Conservation (phyloP, 768 basidiomycete genomes). For the Hygrophoropsis aurantiaca region DNA sequence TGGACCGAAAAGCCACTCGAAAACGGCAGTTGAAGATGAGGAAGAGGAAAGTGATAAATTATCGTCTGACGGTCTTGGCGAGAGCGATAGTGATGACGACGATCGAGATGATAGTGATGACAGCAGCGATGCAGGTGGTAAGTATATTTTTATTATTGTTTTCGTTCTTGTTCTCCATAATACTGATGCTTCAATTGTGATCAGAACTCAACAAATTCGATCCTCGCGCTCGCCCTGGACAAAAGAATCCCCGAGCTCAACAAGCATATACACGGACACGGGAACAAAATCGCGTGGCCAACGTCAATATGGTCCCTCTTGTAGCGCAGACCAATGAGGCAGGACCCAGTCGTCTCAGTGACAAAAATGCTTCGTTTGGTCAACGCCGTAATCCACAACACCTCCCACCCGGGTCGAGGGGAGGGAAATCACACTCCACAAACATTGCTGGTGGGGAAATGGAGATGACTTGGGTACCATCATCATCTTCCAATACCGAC, state of each 20-base stretch:
- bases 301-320: slow-evolving; percentile 67
- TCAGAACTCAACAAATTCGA: slow-evolving; percentile 48
- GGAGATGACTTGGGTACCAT: slow-evolving; percentile 85
- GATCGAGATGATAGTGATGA: slow-evolving; percentile 43
- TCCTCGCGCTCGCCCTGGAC: slow-evolving; percentile 48
- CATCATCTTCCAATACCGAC: slow-evolving; percentile 22
- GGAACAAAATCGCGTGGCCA: slow-evolving; percentile 45
- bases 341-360: slow-evolving; percentile 23
- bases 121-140: slow-evolving; percentile 62
- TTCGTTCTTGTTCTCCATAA: not conserved
- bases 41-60: slow-evolving; percentile 81
- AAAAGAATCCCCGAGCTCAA: slow-evolving; percentile 47
- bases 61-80: slow-evolving; percentile 57
- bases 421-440: slow-evolving; percentile 18
- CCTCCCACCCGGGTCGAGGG: slow-evolving; percentile 5
- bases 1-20: slow-evolving; percentile 36
- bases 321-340: slow-evolving; percentile 40
- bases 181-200: not conserved
- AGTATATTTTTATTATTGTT: slow-evolving; percentile 16
- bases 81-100: slow-evolving; percentile 43
- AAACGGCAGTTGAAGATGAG: slow-evolving; percentile 86
- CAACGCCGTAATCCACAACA: slow-evolving; percentile 50
- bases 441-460: slow-evolving; percentile 59
- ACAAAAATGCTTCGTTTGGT: slow-evolving; percentile 67
- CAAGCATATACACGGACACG: slow-evolving; percentile 44